Conservation (phyloP, 352 stramenopile genomes). For the Pythium apleroticum region DNA sequence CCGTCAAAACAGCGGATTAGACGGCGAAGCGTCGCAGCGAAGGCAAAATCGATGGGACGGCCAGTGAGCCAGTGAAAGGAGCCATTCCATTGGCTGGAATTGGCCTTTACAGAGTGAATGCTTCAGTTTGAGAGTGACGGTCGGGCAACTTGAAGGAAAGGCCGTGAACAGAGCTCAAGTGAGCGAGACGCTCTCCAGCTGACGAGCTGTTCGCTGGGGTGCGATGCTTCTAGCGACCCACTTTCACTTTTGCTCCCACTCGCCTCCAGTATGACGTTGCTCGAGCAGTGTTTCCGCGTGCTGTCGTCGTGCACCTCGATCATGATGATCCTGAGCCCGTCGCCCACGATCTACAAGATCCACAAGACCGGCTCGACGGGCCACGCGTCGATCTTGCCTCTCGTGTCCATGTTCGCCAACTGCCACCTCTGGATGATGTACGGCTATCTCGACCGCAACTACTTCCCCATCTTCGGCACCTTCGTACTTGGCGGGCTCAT, state of each 20-base stretch:
- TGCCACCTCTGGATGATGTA: slow-evolving; percentile 40
- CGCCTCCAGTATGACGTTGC: slow-evolving; percentile 27
- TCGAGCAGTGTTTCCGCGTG: slow-evolving; percentile 39
- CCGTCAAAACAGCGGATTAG: too few relatives aligned
- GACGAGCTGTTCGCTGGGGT: too few relatives aligned
- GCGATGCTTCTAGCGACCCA: too few relatives aligned
- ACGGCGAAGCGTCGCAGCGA: too few relatives aligned
- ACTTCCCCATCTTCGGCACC: slow-evolving; percentile 3
- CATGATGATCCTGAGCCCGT: slow-evolving; percentile 46
- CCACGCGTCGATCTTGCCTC: slow-evolving; percentile 43
- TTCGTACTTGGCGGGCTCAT: slow-evolving; percentile 8
- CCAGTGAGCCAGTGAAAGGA: too few relatives aligned
- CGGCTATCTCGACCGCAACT: slow-evolving; percentile 19
- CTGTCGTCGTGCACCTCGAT: slow-evolving; percentile 34
- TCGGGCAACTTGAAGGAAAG: too few relatives aligned
- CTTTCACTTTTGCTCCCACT: background rate
- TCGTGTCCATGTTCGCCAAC: slow-evolving; percentile 47
- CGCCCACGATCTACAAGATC: slow-evolving; percentile 34
- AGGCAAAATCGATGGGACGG: too few relatives aligned
- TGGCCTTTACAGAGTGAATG: too few relatives aligned
- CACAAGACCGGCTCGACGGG: slow-evolving; percentile 36
- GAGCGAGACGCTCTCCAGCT: too few relatives aligned
- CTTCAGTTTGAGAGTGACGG: too few relatives aligned
- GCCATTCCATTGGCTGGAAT: too few relatives aligned
- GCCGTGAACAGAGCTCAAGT: too few relatives aligned